These are phyloP conservation scores for Boletus eberwhitei DNA, from an alignment of 768 basidiomycete species.

Conservation along the genomic window DNA sequence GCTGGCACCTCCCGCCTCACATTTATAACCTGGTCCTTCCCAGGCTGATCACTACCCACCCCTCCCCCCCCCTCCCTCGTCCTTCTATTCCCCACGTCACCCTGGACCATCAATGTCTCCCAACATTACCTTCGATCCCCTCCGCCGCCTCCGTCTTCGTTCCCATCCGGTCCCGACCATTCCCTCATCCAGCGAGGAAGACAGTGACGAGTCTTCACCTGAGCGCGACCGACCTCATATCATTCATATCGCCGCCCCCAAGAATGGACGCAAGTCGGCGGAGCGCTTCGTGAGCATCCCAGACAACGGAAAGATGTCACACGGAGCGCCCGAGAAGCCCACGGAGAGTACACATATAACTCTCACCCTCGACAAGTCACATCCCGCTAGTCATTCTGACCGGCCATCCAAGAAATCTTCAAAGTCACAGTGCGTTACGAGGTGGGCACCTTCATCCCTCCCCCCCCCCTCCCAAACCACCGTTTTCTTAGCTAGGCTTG, in stretches of 20 bases:
- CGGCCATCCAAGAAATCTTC: background rate
- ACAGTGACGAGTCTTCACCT: constrained; percentile 24
- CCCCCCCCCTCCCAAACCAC: background rate
- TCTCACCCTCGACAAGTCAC: background rate
- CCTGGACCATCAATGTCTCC: constrained; percentile 1
- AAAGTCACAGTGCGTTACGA: constrained; percentile 6
- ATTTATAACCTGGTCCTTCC: constrained; percentile 8
- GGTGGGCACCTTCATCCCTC: constrained; percentile 13
- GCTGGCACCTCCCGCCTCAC: background rate
- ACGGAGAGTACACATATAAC: background rate
- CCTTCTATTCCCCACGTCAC: background rate
- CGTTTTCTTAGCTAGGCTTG: background rate
- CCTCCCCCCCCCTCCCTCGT: background rate
- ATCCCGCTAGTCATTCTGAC: background rate
- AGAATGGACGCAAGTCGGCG: background rate
- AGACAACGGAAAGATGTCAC: background rate
- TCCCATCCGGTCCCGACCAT: background rate
- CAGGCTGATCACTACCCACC: background rate
- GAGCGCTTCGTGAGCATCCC: constrained; percentile 2
- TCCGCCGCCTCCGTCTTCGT: constrained; percentile 26
- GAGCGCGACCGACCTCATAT: constrained; percentile 5
- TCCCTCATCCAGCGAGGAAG: constrained; percentile 13
- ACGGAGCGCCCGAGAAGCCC: background rate
- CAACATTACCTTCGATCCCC: constrained; percentile 6
- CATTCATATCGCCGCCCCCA: constrained; percentile 5